Evolutionary conservation across 1,284 basidiomycete genomes (phyloP), one percentile per base, ranked within the genome.

Genomic region (Vanrija pseudolonga): DNA sequence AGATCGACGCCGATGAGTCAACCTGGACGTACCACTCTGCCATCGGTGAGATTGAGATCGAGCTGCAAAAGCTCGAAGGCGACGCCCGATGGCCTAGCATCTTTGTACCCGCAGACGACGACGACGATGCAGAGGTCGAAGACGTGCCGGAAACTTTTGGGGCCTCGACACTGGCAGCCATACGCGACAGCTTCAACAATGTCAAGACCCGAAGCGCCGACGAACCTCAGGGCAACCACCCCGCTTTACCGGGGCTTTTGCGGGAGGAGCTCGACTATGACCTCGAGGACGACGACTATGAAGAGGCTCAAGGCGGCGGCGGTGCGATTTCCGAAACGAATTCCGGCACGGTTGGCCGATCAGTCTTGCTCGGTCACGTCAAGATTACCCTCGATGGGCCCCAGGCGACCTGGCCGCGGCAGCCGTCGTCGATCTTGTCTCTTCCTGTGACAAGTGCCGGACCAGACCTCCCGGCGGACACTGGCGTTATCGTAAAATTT

Each of bases 61-160:
- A 93, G 64, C 79, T 96, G 43, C 86, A 90, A 72, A 95, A 96
- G 73, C 80, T 81, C 56, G 80, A 88, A 66, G 84, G 86, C 52
- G 60, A 51, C 41, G 88, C 85, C 24, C 84, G 86, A 56, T 97
- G 94, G 94, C 79, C 85, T 48, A 85, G 89, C 46, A 82, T 96
- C 3, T 96, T 97, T 67, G 79, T 62, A 1, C 65, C 69, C 4
- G 8, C 47, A 0, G 60, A 61, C 9, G 59, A 65, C 24, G 61
- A 62, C 26, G 65, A 66, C 40, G 73, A 67, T n/a, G 67, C 66
- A 7, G 79, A 80, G 8, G 82, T 87, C 55, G 77, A 80, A 12
- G 88, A 91, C 45, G 90, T 97, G 1, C 84, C 87, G 0, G 95
- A 98, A 77, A 94, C 90, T 6, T 78, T 97, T 50, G 88, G 93